A percentile compares a stretch with the other conserved stretches of the same genome.
phyloP scores from a whole-genome alignment of 257 asterid genomes.

The Solanum chilense region DNA sequence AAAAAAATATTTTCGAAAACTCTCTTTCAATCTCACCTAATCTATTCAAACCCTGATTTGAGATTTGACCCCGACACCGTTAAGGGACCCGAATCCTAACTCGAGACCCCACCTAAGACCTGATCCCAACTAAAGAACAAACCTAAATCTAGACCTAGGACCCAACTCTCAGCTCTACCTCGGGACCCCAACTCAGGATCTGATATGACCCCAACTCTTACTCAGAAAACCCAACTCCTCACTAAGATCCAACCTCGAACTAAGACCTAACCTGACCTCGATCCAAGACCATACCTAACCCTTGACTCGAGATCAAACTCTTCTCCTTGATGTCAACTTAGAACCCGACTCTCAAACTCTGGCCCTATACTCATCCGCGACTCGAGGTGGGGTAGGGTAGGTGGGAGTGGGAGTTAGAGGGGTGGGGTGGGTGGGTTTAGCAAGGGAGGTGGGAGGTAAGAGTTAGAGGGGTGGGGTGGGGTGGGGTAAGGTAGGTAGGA shows the following conservation, averaged over 20 bases:
- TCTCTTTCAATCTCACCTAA: neutral
- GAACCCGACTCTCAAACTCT: neutral
- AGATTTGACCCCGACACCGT: neutral
- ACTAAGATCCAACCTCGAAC: neutral
- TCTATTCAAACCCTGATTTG: neutral
- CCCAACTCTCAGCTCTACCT: neutral
- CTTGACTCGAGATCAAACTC: neutral
- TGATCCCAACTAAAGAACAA: too few species aligned
- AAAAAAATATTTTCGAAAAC: neutral
- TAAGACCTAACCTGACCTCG: neutral
- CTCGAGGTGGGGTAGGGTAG: neutral
- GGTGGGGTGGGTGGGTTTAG: neutral
- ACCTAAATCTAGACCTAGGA: neutral
- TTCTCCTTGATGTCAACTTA: neutral
- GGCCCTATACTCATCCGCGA: neutral
- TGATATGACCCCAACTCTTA: neutral
- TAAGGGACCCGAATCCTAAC: neutral
- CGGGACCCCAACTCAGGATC: neutral
- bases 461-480: too few species aligned
- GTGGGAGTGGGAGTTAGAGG: too few species aligned
- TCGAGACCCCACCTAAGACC: neutral
- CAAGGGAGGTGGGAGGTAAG: neutral
- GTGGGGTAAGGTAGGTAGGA: too few species aligned
- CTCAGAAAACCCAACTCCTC: neutral
- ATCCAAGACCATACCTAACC: neutral